Percentiles rank a stretch among this genome's conserved stretches.
These are phyloP conservation scores for Haplosporangium sp. DNA, from an alignment of 371 early-diverging fungal genomes.

Conservation along the genomic window DNA sequence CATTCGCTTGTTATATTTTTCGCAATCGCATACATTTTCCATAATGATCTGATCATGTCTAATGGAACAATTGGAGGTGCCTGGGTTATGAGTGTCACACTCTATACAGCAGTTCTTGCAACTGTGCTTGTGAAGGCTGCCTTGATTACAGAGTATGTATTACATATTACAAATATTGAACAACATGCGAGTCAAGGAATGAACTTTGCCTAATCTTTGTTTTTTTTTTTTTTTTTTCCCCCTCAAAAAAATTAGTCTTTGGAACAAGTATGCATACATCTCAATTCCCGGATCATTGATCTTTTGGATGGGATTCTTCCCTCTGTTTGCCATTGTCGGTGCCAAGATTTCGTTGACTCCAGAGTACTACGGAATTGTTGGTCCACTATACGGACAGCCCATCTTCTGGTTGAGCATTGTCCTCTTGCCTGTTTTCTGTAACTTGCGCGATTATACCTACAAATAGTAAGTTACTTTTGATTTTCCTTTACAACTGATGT, in stretches of 20 bases:
- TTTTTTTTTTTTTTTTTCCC: neutral
- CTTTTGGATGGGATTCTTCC: slow-evolving; percentile 90
- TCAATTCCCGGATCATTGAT: slow-evolving; percentile 88
- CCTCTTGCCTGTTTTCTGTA: slow-evolving; percentile 84
- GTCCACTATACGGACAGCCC: slow-evolving; percentile 78
- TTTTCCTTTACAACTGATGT: neutral
- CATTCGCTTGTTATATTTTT: slow-evolving; percentile 74
- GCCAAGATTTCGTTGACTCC: slow-evolving; percentile 79
- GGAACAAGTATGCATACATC: slow-evolving; percentile 89
- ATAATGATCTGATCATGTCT: slow-evolving; percentile 68
- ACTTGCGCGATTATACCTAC: slow-evolving; percentile 90
- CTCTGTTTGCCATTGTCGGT: slow-evolving; percentile 86
- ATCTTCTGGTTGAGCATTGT: slow-evolving; percentile 91
- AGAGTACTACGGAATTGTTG: slow-evolving; percentile 87
- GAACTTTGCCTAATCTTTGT: neutral
- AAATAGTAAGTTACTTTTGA: slow-evolving; percentile 80
- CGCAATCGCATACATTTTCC: slow-evolving; percentile 61
- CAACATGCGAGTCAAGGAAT: neutral
- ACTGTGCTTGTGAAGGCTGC: slow-evolving; percentile 89
- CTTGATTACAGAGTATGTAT: slow-evolving; percentile 79
- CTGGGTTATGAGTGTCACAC: slow-evolving; percentile 83
- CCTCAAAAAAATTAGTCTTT: slow-evolving; percentile 59
- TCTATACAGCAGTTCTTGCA: slow-evolving; percentile 84
- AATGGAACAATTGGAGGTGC: slow-evolving; percentile 80
- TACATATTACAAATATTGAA: neutral